Evolutionary conservation across 2,329 filamentous ascomycete species (phyloP).

Genomic region (Aspergillus awamori): DNA sequence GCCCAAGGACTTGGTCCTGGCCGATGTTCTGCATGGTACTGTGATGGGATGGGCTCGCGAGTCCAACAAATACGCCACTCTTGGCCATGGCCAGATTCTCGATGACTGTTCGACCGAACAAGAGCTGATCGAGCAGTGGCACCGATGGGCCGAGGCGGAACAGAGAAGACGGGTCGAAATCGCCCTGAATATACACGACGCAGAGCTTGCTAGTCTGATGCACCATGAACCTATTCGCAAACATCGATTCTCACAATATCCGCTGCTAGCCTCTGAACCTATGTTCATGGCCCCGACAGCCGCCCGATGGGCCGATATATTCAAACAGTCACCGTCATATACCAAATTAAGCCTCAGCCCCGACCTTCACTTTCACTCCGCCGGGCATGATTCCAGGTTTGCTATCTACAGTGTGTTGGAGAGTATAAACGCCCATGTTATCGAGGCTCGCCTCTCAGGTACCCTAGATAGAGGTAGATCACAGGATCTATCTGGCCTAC

Average conservation of each 20-base stretch:
- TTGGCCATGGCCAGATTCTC: constrained; percentile 1
- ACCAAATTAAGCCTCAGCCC: neutral
- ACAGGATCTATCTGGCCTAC: constrained; percentile 11
- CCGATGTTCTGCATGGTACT: constrained; percentile 36
- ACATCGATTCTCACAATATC: constrained; percentile 10
- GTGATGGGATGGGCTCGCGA: constrained; percentile 34
- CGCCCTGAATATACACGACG: constrained; percentile 33
- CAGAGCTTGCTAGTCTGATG: constrained; percentile 30
- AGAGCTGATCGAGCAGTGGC: constrained; percentile 22
- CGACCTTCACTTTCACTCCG: neutral
- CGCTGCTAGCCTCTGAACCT: constrained; percentile 20
- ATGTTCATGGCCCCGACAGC: constrained; percentile 23
- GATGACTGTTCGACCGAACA: constrained; percentile 18
- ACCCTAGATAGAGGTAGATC: constrained; percentile 8
- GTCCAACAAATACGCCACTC: constrained; percentile 22
- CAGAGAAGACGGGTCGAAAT: constrained; percentile 32
- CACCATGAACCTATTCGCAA: constrained; percentile 25
- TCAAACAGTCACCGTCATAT: neutral
- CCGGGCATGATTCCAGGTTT: neutral
- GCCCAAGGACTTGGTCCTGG: constrained; percentile 30
- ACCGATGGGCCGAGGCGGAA: constrained; percentile 30
- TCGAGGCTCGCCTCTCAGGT: constrained; percentile 25
- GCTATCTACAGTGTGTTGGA: constrained; percentile 11
- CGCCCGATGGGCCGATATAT: constrained; percentile 18
- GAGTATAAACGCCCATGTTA: constrained; percentile 23